Evolutionary conservation across 257 asterid genomes (phyloP).

Genomic region (Salvia hispanica): DNA sequence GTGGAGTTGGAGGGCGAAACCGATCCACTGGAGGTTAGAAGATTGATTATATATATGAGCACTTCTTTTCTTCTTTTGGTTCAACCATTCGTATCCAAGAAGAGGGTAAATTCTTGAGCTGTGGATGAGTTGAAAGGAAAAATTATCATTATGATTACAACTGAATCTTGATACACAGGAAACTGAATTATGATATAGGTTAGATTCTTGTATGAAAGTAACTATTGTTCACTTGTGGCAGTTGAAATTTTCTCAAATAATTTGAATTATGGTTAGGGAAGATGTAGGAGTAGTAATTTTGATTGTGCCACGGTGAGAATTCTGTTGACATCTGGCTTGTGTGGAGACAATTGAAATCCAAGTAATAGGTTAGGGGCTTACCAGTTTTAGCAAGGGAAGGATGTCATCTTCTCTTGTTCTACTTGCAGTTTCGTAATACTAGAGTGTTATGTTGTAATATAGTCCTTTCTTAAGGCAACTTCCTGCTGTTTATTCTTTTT

Average conservation of each 20-base stretch:
- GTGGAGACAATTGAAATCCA: not conserved
- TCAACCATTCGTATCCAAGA: not conserved
- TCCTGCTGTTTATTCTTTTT: not conserved
- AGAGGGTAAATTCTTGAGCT: not conserved
- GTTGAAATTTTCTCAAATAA: not conserved
- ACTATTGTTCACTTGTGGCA: not conserved
- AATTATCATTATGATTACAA: not conserved
- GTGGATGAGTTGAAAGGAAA: not conserved
- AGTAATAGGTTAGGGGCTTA: not conserved
- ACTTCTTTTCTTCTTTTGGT: not conserved
- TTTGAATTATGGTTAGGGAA: not conserved
- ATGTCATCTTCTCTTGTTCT: not conserved
- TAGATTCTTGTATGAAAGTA: not conserved
- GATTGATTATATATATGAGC: not conserved
- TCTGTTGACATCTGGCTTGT: not conserved
- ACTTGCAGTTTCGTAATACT: not conserved
- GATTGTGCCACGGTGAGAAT: not conserved
- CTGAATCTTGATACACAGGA: not conserved
- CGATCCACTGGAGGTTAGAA: slow-evolving; percentile 81
- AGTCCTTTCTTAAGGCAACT: not conserved
- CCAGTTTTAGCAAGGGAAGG: not conserved
- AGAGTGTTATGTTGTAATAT: not conserved
- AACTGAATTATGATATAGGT: not conserved
- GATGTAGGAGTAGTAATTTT: not conserved
- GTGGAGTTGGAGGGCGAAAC: slow-evolving; percentile 97